phyloP scores from a whole-genome alignment of 2,329 filamentous ascomycete genomes.

The Emericellopsis atlantica region DNA sequence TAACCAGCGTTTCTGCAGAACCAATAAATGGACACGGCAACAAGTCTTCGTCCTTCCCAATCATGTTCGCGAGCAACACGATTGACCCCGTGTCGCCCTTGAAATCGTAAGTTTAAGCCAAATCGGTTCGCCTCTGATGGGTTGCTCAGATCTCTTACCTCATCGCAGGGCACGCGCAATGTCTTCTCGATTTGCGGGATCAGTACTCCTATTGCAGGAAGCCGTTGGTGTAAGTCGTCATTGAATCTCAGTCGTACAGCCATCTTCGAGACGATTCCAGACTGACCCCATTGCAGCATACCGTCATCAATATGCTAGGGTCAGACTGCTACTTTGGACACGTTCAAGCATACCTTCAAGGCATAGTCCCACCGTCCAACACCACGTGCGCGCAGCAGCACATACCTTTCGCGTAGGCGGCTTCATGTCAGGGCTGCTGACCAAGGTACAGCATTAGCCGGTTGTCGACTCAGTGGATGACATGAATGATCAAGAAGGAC shows the following conservation, averaged over 20 bases:
- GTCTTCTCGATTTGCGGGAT: constrained; percentile 15
- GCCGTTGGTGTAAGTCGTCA: constrained; percentile 17
- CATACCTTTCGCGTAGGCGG: constrained; percentile 10
- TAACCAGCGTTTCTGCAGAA: constrained; percentile 9
- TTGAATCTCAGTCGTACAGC: constrained; percentile 1
- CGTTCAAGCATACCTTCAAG: constrained; percentile 22
- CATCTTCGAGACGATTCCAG: constrained; percentile 2
- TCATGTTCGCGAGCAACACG: constrained; percentile 24
- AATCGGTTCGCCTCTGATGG: neutral
- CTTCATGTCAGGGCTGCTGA: neutral
- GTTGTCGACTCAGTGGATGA: too few species aligned
- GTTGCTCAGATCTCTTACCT: constrained; percentile 4
- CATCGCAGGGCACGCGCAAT: constrained; percentile 12
- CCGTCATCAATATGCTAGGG: constrained; percentile 11
- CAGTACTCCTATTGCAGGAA: constrained; percentile 15
- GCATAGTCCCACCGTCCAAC: constrained; percentile 15
- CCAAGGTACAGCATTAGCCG: too few species aligned
- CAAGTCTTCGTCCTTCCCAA: constrained; percentile 17
- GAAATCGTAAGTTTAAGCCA: constrained; percentile 12
- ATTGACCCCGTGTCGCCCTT: constrained; percentile 23
- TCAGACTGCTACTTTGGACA: constrained; percentile 21
- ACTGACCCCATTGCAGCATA: constrained; percentile 12
- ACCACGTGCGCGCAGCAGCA: constrained; percentile 17
- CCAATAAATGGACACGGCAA: constrained; percentile 7
- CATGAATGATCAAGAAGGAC: too few species aligned